These are phyloP conservation scores for Rhododendron vialii DNA, from an alignment of 148 eudicot genomes.

Conservation along the genomic window DNA sequence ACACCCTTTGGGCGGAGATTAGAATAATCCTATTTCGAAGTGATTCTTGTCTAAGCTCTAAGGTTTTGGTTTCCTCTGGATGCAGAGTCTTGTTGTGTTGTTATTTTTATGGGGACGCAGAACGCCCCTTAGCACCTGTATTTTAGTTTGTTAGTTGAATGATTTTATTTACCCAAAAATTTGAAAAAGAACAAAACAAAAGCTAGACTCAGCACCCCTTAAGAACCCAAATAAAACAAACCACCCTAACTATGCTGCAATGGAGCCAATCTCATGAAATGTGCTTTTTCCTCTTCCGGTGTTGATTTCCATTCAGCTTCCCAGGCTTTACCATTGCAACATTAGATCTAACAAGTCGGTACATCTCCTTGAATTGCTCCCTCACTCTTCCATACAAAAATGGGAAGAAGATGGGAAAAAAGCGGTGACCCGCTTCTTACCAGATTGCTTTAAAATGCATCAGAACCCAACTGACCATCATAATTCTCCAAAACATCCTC, in stretches of 20 bases:
- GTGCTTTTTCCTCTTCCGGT: not conserved
- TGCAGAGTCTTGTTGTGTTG: not conserved
- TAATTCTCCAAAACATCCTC: not conserved
- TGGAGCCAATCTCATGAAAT: not conserved
- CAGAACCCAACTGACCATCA: not conserved
- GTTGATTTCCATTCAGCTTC: not conserved
- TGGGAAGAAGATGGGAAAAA: not conserved
- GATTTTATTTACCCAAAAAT: not conserved
- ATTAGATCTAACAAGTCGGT: not conserved
- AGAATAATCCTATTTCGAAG: no score
- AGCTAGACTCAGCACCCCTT: not conserved
- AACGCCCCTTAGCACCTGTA: not conserved
- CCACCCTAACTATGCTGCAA: not conserved
- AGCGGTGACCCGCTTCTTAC: not conserved
- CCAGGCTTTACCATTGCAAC: not conserved
- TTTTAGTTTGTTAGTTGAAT: not conserved
- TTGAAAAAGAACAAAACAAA: not conserved
- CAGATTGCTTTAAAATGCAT: not conserved
- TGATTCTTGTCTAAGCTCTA: not conserved
- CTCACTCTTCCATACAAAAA: not conserved
- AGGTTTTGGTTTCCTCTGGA: not conserved
- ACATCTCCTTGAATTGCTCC: not conserved
- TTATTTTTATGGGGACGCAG: not conserved
- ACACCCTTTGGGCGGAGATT: no score
- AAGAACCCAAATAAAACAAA: not conserved